Evolutionary conservation across 1,284 basidiomycete species (phyloP).

Genomic region (Cutaneotrichosporon dermatis): DNA sequence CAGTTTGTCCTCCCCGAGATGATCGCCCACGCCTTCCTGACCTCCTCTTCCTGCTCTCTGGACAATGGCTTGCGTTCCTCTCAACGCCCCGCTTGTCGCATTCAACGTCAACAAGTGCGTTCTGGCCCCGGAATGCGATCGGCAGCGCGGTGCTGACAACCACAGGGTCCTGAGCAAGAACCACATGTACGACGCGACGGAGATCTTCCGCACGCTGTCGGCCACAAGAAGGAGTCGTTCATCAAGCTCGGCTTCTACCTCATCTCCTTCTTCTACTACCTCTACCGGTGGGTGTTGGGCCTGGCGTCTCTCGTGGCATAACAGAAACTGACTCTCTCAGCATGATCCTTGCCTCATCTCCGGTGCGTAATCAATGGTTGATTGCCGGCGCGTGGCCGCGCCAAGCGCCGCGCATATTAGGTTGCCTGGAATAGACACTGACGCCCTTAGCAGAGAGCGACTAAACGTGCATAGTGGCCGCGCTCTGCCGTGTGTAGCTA

Average conservation of each 20-base stretch:
- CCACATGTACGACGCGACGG: constrained; percentile 99
- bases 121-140: neutral
- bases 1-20: constrained; percentile 98
- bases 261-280: constrained; percentile 92
- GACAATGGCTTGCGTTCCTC: constrained; percentile 89
- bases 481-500: neutral
- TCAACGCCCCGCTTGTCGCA: constrained; percentile 84
- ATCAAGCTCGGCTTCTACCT: constrained; percentile 94
- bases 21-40: constrained; percentile 86
- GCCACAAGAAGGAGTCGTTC: constrained; percentile 96
- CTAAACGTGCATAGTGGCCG: neutral
- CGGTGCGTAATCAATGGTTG: constrained; percentile 40
- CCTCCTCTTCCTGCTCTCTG: constrained; percentile 83
- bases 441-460: constrained; percentile 11
- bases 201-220: constrained; percentile 93
- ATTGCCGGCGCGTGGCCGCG: too few relatives aligned
- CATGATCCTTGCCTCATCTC: constrained; percentile 85
- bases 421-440: neutral
- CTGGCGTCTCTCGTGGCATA: neutral
- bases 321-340: constrained; percentile 45
- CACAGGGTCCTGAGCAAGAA: constrained; percentile 83
- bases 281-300: constrained; percentile 70
- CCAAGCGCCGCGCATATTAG: neutral
- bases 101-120: constrained; percentile 92
- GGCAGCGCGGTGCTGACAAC: too few relatives aligned